Evolutionary conservation across 805 yeast genomes (phyloP).

Genomic region (Scheffersomyces ergatensis): DNA sequence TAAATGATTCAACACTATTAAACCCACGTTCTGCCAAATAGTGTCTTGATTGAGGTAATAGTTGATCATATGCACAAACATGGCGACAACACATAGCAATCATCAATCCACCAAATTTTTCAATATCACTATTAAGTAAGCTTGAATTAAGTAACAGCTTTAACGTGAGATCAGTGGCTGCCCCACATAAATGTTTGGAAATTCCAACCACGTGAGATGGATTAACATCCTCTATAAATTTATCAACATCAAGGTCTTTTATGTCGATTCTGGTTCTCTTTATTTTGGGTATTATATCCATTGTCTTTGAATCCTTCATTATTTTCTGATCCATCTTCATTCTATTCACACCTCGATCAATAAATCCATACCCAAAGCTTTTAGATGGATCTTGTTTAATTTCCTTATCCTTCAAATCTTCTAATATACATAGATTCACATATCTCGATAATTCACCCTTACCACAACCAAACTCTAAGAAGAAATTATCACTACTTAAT

Average conservation of each 20-base stretch:
- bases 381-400: background rate
- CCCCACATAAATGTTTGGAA: slow-evolving; percentile 91
- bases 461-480: slow-evolving; percentile 89
- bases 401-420: slow-evolving; percentile 11
- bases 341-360: slow-evolving; percentile 76
- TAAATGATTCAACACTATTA: slow-evolving; percentile 36
- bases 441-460: slow-evolving; percentile 79
- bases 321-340: slow-evolving; percentile 77
- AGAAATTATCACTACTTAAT: slow-evolving; percentile 33
- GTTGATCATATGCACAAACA: slow-evolving; percentile 61
- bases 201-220: slow-evolving; percentile 50
- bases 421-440: slow-evolving; percentile 38
- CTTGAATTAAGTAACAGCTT: slow-evolving; percentile 52
- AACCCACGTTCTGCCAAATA: slow-evolving; percentile 37
- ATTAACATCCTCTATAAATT: slow-evolving; percentile 30
- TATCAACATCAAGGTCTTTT: slow-evolving; percentile 62
- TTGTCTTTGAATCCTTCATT: slow-evolving; percentile 39
- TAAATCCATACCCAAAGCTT: slow-evolving; percentile 51
- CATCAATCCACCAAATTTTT: slow-evolving; percentile 51
- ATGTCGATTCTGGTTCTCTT: slow-evolving; percentile 71
- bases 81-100: slow-evolving; percentile 96
- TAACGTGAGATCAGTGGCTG: slow-evolving; percentile 85
- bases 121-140: slow-evolving; percentile 10
- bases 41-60: slow-evolving; percentile 46
- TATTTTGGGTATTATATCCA: slow-evolving; percentile 25